Base-by-base conservation (phyloP, 768 basidiomycete genomes). In the Pulveroboletus sp. region DNA sequence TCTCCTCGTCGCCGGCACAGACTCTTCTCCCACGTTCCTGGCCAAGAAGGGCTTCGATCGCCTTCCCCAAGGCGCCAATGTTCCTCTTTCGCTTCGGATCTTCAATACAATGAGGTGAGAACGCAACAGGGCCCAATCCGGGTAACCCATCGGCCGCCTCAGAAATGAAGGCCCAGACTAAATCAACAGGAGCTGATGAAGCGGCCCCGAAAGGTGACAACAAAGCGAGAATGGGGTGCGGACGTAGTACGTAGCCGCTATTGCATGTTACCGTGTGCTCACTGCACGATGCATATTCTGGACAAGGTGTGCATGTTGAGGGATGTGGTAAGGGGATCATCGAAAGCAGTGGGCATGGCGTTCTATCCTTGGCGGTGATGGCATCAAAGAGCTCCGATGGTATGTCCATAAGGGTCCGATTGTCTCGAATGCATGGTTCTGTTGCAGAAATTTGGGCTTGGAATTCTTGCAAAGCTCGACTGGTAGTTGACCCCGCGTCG, bases 21-120 rank as follows among this genome's bases (percentile, higher is more conserved):
- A 89, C 55, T 51, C 80, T 77, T 57, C 69, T 72, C 37, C 91
- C 83, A 57, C 82, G 74, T 67, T 83, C 81, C 59, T 78, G 74
- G 10, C 80, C 80, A 50, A 89, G 74, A 41, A 78, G 66, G 27
- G 73, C 69, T 65, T 89, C 86, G 44, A 92, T 78, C 9, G 78
- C 79, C 59, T 82, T 87, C 1, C 87, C 91, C 47, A 93, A 70
- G 18, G 71, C 76, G 32, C 88, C 88, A 40, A 93, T 87, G 57
- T 84, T 76, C 47, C 75, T 70, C 69, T 83, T 89, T 62, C 89
- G 74, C 61, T 73, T 79, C 47, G 86, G 86, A 69, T 93, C 89
- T 70, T 86, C 84, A 43, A 82, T 71, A 62, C 90, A 93, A 40
- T 79, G 75, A 36, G 86, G 86, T 24, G 89, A 81, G 45, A 93